Conservation (phyloP, 176 grass and related monocot species). For the Musa schizocarpa region DNA sequence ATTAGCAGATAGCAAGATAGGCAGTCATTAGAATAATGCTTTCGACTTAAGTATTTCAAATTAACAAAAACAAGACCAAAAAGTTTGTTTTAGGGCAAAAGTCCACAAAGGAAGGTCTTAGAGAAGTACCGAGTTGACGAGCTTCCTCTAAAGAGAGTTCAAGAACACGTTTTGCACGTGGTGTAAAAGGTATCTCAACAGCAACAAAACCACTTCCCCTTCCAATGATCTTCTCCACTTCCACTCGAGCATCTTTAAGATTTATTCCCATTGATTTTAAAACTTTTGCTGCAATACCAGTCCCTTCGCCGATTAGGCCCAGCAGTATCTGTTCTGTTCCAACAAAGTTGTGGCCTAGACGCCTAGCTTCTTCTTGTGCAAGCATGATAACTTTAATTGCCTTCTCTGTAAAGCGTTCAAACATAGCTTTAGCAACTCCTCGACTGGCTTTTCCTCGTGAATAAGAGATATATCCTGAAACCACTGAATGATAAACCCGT, state of each 20-base stretch:
- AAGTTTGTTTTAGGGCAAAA: not conserved
- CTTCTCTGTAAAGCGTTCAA: conserved; percentile 83
- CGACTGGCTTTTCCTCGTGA: conserved; percentile 28
- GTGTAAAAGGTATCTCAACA: conserved; percentile 97
- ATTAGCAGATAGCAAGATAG: too few relatives aligned
- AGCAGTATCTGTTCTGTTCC: conserved; percentile 89
- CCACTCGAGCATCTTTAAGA: conserved; percentile 87
- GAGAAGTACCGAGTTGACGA: conserved; percentile 59
- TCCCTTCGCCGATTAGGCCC: conserved; percentile 81
- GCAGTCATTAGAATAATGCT: not conserved
- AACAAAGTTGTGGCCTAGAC: conserved; percentile 88
- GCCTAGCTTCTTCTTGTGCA: conserved; percentile 84
- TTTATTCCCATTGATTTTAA: conserved; percentile 92
- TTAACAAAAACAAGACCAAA: not conserved
- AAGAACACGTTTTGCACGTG: conserved; percentile 89
- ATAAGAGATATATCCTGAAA: conserved; percentile 43
- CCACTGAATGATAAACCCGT: conserved; percentile 37
- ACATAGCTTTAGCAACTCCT: conserved; percentile 69
- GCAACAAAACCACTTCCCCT: conserved; percentile 93
- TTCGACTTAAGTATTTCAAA: not conserved
- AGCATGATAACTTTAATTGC: conserved; percentile 99
- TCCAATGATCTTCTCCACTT: conserved; percentile 94
- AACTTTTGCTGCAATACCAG: conserved; percentile 88
- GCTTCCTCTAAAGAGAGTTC: conserved; percentile 94
- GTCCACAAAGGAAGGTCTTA: not conserved